phyloP scores from a whole-genome alignment of 176 grass and related monocot genomes.

The sorghum (Sorghum bicolor) region Sorghum_bicolor_NCBIv3 NC_012870.2:66966001-66966500 shows the following conservation, averaged over 20 bases:
- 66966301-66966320: conserved; percentile 12
- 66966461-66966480: conserved; percentile 99
- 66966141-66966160: background rate
- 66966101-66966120: background rate
- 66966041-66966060: background rate
- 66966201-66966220: background rate
- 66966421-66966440: conserved; percentile 98
- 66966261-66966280: background rate
- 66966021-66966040: background rate
- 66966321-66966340: too few species aligned
- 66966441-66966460: conserved; percentile 96
- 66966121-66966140: background rate
- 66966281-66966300: background rate
- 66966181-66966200: background rate
- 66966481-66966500: conserved; percentile 99
- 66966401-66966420: conserved; percentile 97
- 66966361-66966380: background rate
- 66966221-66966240: background rate
- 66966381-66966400: conserved; percentile 72
- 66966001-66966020: background rate
- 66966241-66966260: background rate
- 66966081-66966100: background rate
- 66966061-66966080: background rate
- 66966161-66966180: background rate
- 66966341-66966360: conserved; percentile 5